Evolutionary conservation across 1,284 basidiomycete species (phyloP), one percentile per base, ranked within the genome.

Genomic region (Cerioporus squamosus): DNA sequence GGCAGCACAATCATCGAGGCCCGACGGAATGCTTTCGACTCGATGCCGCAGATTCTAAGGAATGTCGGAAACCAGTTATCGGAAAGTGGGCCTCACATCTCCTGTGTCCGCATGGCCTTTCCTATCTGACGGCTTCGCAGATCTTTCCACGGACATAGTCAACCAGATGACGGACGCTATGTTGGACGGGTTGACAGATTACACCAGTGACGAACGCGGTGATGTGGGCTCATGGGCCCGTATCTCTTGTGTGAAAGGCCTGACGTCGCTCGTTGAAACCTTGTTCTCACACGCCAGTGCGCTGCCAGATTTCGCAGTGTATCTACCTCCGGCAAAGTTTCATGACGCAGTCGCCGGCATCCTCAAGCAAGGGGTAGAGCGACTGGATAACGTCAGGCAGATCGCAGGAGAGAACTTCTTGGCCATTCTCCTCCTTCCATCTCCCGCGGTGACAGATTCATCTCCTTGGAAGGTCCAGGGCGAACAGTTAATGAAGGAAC

Each of bases 201-300:
- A 98, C 70, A 90, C 94, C 2, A 88, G 86, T 31, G 97, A 99
- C 70, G 92, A 97, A 73, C 85, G 97, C 57, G 97, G 97, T 5
- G 97, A 99, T 70, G 93, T 99, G 23, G 97, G 97, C 26, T 98
- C 96, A 0, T 98, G 96, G 96, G 85, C 97, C 29, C 90, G 97
- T 50, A 81, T 91, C n/a, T 80, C 87, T 42, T 87, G 87, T 69
- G 79, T 94, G 61, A 80, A 81, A 49, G 87, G 89, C 17, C 68
- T 94, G 61, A 77, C 81, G 22, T 75, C 77, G 3, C 72, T 83
- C 59, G 76, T 78, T 43, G 75, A 77, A 66, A 75, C 79, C 42
- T 66, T 90, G 10, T 75, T 87, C 59, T 67, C 71, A 17, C 68
- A 77, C 47, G 80, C 81, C 24, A 66, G 61, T 42, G 65, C 66